Evolutionary conservation across 176 grass and related monocot genomes (phyloP), one percentile per base, ranked within the genome.

Genomic region (Raddia guianensis): DNA sequence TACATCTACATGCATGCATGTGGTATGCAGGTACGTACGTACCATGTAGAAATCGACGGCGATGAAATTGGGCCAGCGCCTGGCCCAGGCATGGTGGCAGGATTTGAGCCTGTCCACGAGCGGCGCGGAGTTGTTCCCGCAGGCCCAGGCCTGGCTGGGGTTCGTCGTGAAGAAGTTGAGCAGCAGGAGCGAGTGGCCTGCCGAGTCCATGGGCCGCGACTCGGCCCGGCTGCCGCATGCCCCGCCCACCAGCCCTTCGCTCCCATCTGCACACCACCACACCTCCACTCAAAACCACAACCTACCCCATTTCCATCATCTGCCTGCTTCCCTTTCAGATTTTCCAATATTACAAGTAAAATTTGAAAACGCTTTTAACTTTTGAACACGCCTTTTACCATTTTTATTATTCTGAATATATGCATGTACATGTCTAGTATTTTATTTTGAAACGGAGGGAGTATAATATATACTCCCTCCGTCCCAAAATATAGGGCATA

Each of bases 111-210:
- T 89, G 83, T 6, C 11, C 12, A 89, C 2, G n/a, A 94, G 89
- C 3, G 89, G 83, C 2, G 73, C 75, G 0, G 90, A 94, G 54
- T 94, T 98, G 85, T 93, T 87, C 9, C 84, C 66, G 61, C 90
- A 92, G n/a, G 88, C 86, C 73, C 63, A 79, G 15, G 34, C 75
- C 18, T 54, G 59, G 73, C 58, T 86, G 0, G 95, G 95, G 90
- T 91, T 86, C 14, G 79, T 83, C 7, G 68, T 87, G 84, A 98
- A 98, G 78, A 94, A 98, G 67, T 98, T 98, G 49, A 98, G 54
- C 7, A 98, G 87, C 13, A 98, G 75, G 12, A 98, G 88, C 1
- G 90, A 93, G 83, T 86, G 89, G 11, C 61, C 75, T 16, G 63
- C 87, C 0, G 83, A 86, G 67, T 81, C 74, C 95, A 98, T 98